These are phyloP conservation scores for Leccinellum albellum DNA, from an alignment of 768 basidiomycete species.

Conservation along the genomic window DNA sequence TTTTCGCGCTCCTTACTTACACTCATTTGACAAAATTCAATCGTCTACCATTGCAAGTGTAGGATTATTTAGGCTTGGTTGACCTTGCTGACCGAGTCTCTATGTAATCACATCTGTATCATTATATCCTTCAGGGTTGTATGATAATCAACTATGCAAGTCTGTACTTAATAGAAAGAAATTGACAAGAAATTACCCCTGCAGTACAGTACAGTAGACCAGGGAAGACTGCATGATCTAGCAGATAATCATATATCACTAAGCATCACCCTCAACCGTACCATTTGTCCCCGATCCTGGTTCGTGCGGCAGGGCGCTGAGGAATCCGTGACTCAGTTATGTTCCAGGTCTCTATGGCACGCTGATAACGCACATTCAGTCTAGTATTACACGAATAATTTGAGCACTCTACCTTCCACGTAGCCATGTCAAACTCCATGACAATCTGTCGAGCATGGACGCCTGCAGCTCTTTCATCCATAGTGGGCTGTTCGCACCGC, in stretches of 20 bases:
- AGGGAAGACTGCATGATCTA: background rate
- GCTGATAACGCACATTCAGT: conserved; percentile 39
- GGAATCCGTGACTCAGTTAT: conserved; percentile 78
- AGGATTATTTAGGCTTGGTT: background rate
- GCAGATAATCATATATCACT: background rate
- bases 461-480: conserved; percentile 60
- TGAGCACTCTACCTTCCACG: conserved; percentile 67
- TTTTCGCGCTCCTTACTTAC: background rate
- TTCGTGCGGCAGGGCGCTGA: conserved; percentile 57
- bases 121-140: background rate
- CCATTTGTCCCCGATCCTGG: conserved; percentile 64
- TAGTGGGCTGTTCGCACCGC: conserved; percentile 58
- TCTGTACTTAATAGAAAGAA: background rate
- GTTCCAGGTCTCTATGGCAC: conserved; percentile 82
- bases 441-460: conserved; percentile 81
- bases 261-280: conserved; percentile 45
- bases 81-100: background rate
- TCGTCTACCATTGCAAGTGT: background rate
- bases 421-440: conserved; percentile 85
- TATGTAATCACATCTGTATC: background rate
- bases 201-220: conserved; percentile 16
- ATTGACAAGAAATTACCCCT: conserved; percentile 9
- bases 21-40: background rate
- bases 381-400: background rate
- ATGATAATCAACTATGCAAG: background rate